Evolutionary conservation across 2,329 filamentous ascomycete genomes (phyloP).

Genomic region (Juglanconis oblonga): DNA sequence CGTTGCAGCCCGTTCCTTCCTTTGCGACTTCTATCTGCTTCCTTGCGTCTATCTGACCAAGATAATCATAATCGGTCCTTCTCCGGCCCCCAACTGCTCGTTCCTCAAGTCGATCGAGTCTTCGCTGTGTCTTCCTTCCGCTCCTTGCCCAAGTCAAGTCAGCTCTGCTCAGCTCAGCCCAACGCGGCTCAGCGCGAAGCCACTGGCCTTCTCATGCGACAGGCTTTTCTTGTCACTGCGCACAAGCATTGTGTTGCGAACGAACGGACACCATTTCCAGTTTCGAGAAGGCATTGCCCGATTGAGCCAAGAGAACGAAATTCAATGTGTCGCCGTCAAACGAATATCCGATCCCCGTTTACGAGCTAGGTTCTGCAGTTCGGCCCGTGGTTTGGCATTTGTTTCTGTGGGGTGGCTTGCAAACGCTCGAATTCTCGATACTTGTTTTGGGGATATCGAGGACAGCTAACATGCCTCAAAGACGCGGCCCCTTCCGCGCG

Average conservation of each 20-base stretch:
- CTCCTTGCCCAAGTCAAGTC: not conserved
- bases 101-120: not conserved
- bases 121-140: not conserved
- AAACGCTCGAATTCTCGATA: not conserved
- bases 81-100: not conserved
- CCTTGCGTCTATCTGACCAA: not conserved
- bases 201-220: not conserved
- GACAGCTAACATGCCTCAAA: slow-evolving; percentile 11
- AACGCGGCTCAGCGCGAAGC: not conserved
- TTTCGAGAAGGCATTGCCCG: not conserved
- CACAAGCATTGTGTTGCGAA: not conserved
- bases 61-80: slow-evolving; percentile 7
- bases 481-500: slow-evolving; percentile 11
- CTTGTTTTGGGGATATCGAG: not conserved
- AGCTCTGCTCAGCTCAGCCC: not conserved
- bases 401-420: not conserved
- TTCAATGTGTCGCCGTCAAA: slow-evolving; percentile 4
- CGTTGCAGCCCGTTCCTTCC: not conserved
- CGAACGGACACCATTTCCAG: not conserved
- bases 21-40: not conserved
- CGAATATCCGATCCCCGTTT: not conserved
- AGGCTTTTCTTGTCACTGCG: not conserved
- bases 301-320: not conserved
- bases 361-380: slow-evolving; percentile 1
- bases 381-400: not conserved